A percentile compares a stretch with the other conserved stretches of the same genome.
These are phyloP conservation scores for Fusarium sublunatum DNA, from an alignment of 2,329 filamentous ascomycete species.

Conservation along the genomic window DNA sequence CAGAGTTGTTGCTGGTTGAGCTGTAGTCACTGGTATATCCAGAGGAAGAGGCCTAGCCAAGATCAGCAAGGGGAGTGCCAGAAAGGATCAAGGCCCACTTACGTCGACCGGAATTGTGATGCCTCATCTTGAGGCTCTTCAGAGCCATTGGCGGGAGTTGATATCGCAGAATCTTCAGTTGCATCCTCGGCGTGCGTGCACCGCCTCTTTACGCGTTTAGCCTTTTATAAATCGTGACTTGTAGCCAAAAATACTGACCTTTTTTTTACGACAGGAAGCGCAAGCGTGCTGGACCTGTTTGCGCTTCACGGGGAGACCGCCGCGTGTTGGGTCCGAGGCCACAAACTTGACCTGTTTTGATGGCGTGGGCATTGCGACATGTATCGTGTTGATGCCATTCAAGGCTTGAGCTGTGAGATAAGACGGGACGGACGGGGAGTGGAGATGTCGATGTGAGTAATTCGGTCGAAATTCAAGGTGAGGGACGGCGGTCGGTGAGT, in stretches of 20 bases:
- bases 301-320: conserved; percentile 67
- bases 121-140: conserved; percentile 46
- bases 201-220: conserved; percentile 51
- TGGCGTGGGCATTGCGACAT: conserved; percentile 33
- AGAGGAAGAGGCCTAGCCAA: conserved; percentile 27
- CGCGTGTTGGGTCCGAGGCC: conserved; percentile 61
- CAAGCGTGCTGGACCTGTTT: conserved; percentile 71
- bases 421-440: conserved; percentile 13
- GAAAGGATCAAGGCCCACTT: conserved; percentile 27
- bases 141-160: conserved; percentile 15
- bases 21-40: conserved; percentile 5
- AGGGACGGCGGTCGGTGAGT: conserved; percentile 30
- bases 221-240: not conserved
- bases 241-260: conserved; percentile 52
- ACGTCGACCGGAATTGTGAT: conserved; percentile 49
- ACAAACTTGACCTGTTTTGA: conserved; percentile 64
- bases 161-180: conserved; percentile 40
- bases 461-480: conserved; percentile 29
- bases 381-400: conserved; percentile 5
- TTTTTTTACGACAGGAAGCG: conserved; percentile 64
- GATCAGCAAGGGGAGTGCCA: conserved; percentile 7
- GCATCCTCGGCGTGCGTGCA: conserved; percentile 57
- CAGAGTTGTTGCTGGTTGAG: conserved; percentile 6
- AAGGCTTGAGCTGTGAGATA: not conserved
- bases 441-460: conserved; percentile 15